Evolutionary conservation across 306 rosid species (phyloP), one percentile per base, ranked within the genome.

Genomic region (Senna siamea): DNA sequence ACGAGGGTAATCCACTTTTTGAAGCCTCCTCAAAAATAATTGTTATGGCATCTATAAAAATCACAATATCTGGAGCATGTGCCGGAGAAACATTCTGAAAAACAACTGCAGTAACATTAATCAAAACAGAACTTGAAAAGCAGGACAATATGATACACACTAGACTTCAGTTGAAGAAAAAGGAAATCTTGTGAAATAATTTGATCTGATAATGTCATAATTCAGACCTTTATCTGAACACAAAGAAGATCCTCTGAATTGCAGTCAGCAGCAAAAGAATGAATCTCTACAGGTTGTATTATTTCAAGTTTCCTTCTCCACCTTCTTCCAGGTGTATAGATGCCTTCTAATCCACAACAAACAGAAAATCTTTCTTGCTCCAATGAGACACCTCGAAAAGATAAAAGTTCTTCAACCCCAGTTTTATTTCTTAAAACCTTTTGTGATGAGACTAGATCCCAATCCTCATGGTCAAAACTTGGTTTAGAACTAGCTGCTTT

Each of bases 221-320:
- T 64, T 77, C 86, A 69, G 70, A 94, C 99, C 99, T 94, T 94
- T 85, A 94, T 89, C 84, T 87, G 99, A 76, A 94, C 92, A 9
- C 96, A 89, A 38, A 94, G 83, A 69, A 94, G 95, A 75, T 92
- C 97, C 76, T 94, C 96, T 68, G 97, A 87, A 78, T 94, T 94
- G 90, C 97, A 92, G 83, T 94, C 92, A 43, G 96, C 95, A 70
- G 95, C 84, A 77, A 88, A 94, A 70, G 96, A 89, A 80, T 84
- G 86, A 79, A 94, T 92, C 82, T 92, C 93, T 19, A 94, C 89
- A 53, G 99, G 99, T 82, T 92, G 99, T 76, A 94, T 81, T 57
- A 94, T 88, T 83, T 92, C 99, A 82, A 94, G 85, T 73, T 89
- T 94, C 81, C 97, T 85, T 83, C 87, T 85, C 99, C 99, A 94